Evolutionary conservation across 1,284 basidiomycete genomes (phyloP).

Genomic region (Trichosporon sp.): DNA sequence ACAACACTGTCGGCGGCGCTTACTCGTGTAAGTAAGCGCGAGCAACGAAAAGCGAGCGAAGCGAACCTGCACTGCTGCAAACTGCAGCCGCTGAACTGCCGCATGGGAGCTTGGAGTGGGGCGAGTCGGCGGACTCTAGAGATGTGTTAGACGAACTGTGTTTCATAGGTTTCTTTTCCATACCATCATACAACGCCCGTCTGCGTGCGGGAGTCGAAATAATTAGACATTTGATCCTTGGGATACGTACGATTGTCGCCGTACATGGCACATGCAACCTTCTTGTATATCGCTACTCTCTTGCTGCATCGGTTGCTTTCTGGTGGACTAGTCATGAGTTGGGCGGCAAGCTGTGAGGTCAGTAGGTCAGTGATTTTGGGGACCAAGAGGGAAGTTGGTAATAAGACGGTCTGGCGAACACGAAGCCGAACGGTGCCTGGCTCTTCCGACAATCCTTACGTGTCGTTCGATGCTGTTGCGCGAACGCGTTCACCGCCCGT

Average conservation of each 20-base stretch:
- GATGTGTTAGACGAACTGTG: neutral
- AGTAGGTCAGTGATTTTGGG: no score
- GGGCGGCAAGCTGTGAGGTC: no score
- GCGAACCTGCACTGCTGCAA: neutral
- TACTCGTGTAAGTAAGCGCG: slow-evolving; percentile 24
- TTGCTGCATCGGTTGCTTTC: no score
- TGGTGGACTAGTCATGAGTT: no score
- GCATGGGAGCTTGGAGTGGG: neutral
- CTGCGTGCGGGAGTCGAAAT: neutral
- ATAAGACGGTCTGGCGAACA: no score
- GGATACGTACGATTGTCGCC: neutral
- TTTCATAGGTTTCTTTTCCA: neutral
- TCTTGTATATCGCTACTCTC: neutral
- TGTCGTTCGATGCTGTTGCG: no score
- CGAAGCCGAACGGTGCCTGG: no score
- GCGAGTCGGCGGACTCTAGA: slow-evolving; percentile 10
- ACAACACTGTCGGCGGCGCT: slow-evolving; percentile 22
- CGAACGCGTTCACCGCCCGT: no score
- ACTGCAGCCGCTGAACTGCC: neutral
- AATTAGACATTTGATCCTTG: slow-evolving; percentile 5
- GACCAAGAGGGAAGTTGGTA: no score
- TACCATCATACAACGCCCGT: neutral
- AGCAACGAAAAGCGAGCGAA: neutral
- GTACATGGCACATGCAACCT: neutral
- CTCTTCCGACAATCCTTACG: no score